Conservation (phyloP, 805 yeast genomes). For the Clavispora carvajalis region DNA sequence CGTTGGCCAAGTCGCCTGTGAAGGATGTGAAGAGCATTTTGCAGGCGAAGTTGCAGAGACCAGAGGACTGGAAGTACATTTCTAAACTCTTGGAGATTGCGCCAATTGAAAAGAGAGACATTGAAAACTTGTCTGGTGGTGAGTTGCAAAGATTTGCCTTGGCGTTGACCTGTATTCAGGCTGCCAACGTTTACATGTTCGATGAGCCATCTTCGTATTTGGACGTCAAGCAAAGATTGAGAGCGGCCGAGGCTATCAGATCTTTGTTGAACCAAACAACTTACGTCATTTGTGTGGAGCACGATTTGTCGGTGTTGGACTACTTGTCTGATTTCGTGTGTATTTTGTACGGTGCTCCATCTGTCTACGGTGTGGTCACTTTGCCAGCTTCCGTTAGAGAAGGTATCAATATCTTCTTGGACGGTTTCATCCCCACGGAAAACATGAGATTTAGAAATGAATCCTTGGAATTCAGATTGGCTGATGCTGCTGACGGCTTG, state of each 20-base stretch:
- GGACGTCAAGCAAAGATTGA: slow-evolving; percentile 97
- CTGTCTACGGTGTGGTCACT: slow-evolving; percentile 98
- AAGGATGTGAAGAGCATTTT: slow-evolving; percentile 82
- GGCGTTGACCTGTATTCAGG: slow-evolving; percentile 94
- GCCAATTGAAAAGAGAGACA: slow-evolving; percentile 79
- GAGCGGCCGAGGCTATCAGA: slow-evolving; percentile 94
- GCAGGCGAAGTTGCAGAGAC: slow-evolving; percentile 71
- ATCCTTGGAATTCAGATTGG: slow-evolving; percentile 86
- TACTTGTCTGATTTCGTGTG: slow-evolving; percentile 95
- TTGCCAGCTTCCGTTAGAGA: slow-evolving; percentile 96
- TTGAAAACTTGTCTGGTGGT: slow-evolving; percentile 91
- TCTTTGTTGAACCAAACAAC: slow-evolving; percentile 68
- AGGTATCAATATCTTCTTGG: slow-evolving; percentile 97
- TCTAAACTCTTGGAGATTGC: slow-evolving; percentile 68
- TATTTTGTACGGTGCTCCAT: slow-evolving; percentile 95
- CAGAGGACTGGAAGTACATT: slow-evolving; percentile 58
- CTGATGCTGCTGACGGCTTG: slow-evolving; percentile 80
- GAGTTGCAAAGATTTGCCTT: slow-evolving; percentile 97
- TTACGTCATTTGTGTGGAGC: slow-evolving; percentile 96
- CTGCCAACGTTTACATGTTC: slow-evolving; percentile 96
- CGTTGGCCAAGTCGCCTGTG: slow-evolving; percentile 79
- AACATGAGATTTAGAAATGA: slow-evolving; percentile 96
- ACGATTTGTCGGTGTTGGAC: slow-evolving; percentile 96
- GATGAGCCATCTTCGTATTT: slow-evolving; percentile 98
- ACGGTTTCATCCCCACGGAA: slow-evolving; percentile 96